phyloP scores from a whole-genome alignment of 805 yeast species.

The Candida endomychidarum region DNA sequence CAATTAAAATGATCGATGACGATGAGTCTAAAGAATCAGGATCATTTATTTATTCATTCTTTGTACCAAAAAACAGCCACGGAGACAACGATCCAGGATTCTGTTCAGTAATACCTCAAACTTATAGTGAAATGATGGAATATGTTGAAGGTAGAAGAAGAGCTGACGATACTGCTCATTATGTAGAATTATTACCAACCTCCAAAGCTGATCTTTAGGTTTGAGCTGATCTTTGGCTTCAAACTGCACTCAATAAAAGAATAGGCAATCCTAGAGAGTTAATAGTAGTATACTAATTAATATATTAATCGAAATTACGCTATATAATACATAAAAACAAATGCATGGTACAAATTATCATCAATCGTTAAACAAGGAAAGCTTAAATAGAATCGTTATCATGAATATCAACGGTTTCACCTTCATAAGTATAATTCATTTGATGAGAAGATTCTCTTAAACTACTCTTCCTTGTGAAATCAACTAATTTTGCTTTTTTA shows the following conservation, averaged over 20 bases:
- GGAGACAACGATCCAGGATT: conserved; percentile 53
- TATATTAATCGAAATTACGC: conserved; percentile 12
- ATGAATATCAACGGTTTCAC: conserved; percentile 35
- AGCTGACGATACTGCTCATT: conserved; percentile 77
- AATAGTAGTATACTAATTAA: conserved; percentile 8
- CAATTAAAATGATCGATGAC: conserved; percentile 66
- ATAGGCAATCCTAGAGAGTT: neutral
- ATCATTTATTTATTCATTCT: conserved; percentile 84
- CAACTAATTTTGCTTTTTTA: conserved; percentile 44
- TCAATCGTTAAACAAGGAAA: neutral
- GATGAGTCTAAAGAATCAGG: conserved; percentile 72
- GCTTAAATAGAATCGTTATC: conserved; percentile 30
- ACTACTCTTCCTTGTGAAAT: conserved; percentile 46
- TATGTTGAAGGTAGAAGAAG: conserved; percentile 89
- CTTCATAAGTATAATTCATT: conserved; percentile 28
- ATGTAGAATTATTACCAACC: conserved; percentile 43
- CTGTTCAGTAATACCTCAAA: conserved; percentile 78
- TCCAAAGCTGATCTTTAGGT: conserved; percentile 3
- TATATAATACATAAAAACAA: conserved; percentile 7
- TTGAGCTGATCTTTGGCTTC: too few relatives aligned
- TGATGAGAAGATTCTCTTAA: conserved; percentile 40
- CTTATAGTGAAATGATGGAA: conserved; percentile 90
- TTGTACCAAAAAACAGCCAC: conserved; percentile 62
- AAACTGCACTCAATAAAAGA: neutral
- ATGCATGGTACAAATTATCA: neutral